A percentile compares a stretch with the other conserved stretches of the same genome.
phyloP scores from a whole-genome alignment of 2,329 filamentous ascomycete genomes.

The Botrytis cinerea region DNA sequence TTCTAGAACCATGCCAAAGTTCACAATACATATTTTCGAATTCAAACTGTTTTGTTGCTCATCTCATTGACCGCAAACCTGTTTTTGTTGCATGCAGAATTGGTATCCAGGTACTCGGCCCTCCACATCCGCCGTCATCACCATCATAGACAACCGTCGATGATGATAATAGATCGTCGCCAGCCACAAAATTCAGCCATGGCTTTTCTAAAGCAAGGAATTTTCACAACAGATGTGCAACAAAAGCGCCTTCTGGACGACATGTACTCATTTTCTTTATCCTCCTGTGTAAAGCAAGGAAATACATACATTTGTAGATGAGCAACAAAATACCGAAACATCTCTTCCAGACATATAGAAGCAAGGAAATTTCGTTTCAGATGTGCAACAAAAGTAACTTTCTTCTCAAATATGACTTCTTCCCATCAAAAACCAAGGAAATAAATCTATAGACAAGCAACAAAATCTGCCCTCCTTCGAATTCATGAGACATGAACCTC shows the following conservation, averaged over 20 bases:
- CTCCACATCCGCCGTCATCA: not conserved
- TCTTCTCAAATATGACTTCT: not conserved
- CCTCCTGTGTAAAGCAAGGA: not conserved
- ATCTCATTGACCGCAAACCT: slow-evolving; percentile 14
- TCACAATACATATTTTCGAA: not conserved
- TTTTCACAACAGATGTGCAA: not conserved
- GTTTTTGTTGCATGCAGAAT: not conserved
- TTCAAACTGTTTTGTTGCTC: slow-evolving; percentile 5
- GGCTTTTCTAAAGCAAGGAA: not conserved
- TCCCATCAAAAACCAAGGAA: not conserved
- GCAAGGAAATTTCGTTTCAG: not conserved
- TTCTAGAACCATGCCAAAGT: not conserved
- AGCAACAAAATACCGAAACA: not conserved
- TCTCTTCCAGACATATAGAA: not conserved
- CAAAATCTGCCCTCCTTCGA: not conserved
- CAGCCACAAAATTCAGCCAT: not conserved
- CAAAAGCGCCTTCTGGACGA: not conserved
- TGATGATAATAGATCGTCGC: not conserved
- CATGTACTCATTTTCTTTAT: not conserved
- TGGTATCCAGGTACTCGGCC: not conserved
- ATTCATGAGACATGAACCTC: not conserved
- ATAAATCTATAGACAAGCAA: not conserved
- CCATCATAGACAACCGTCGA: not conserved
- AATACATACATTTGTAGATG: not conserved
- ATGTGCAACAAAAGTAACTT: not conserved